Conservation (phyloP, 345 rosid genomes). For the Melaleuca alternifolia region DNA sequence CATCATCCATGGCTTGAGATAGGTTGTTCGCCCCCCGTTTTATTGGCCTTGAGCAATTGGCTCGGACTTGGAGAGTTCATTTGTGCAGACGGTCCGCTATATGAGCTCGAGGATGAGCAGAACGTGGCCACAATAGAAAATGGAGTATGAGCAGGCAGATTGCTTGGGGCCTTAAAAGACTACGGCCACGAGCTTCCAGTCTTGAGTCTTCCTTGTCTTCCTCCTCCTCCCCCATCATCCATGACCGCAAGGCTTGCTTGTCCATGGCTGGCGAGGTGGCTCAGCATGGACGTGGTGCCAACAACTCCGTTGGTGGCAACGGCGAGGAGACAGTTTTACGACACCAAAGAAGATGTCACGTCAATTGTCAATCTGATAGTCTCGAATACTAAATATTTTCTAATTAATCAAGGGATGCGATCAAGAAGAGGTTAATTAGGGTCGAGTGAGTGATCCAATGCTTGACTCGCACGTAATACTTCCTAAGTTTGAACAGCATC, state of each 20-base stretch:
- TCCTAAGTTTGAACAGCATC: too few relatives aligned
- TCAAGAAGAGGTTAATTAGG: too few relatives aligned
- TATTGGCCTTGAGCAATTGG: background rate
- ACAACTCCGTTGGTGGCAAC: background rate
- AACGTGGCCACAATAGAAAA: too few relatives aligned
- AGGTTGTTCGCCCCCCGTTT: background rate
- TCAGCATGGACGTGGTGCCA: background rate
- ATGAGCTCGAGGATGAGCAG: too few relatives aligned
- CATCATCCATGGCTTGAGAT: background rate
- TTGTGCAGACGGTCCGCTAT: too few relatives aligned
- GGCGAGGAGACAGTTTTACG: background rate
- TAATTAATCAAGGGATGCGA: too few relatives aligned
- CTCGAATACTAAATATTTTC: too few relatives aligned
- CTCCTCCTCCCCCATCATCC: background rate
- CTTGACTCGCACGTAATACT: too few relatives aligned
- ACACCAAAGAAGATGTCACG: background rate
- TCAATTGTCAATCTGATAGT: too few relatives aligned
- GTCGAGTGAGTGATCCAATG: too few relatives aligned
- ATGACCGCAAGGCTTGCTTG: background rate
- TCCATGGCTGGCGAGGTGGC: background rate
- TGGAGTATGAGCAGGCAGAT: too few relatives aligned
- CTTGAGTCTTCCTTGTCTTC: background rate
- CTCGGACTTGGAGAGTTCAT: background rate
- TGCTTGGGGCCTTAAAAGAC: background rate
- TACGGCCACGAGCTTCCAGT: background rate